Evolutionary conservation across 495 filamentous ascomycete species (phyloP).

Genomic region (Evernia prunastri): DNA sequence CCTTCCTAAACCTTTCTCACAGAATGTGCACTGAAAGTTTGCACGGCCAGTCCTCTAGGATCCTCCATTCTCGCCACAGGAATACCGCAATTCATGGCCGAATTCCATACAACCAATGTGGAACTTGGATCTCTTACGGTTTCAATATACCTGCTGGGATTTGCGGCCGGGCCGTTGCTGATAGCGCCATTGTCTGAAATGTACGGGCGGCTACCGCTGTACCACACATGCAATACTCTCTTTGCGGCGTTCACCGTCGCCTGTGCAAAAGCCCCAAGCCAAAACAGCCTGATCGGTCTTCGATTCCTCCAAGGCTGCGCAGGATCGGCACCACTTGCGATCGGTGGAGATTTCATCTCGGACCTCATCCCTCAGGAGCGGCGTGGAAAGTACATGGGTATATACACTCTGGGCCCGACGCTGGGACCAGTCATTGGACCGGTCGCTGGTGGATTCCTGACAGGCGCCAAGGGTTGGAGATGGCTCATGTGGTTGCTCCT

Average conservation of each 20-base stretch:
- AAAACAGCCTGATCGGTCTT: slow-evolving; percentile 28
- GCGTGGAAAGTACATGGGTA: slow-evolving; percentile 28
- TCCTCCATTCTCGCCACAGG: slow-evolving; percentile 12
- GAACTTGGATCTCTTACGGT: slow-evolving; percentile 7
- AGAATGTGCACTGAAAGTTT: not conserved
- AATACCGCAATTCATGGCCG: slow-evolving; percentile 9
- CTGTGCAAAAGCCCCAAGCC: slow-evolving; percentile 28
- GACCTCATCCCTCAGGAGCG: slow-evolving; percentile 29
- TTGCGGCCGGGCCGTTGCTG: slow-evolving; percentile 49
- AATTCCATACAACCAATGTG: slow-evolving; percentile 1
- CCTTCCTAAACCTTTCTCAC: not conserved
- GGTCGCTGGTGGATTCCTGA: slow-evolving; percentile 32
- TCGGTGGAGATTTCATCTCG: slow-evolving; percentile 26
- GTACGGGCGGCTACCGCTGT: slow-evolving; percentile 41
- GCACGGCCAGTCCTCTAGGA: slow-evolving; percentile 28
- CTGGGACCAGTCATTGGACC: slow-evolving; percentile 30
- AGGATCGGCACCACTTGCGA: slow-evolving; percentile 28
- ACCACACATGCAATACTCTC: slow-evolving; percentile 25
- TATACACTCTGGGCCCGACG: slow-evolving; percentile 30
- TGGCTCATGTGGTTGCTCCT: slow-evolving; percentile 38
- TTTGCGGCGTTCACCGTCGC: slow-evolving; percentile 33
- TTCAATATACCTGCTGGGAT: slow-evolving; percentile 11
- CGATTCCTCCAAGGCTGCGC: slow-evolving; percentile 33
- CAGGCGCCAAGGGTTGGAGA: slow-evolving; percentile 38
- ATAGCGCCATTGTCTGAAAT: slow-evolving; percentile 55